phyloP scores from a whole-genome alignment of 1,284 basidiomycete genomes.

The Cutaneotrichosporon sp. region DNA sequence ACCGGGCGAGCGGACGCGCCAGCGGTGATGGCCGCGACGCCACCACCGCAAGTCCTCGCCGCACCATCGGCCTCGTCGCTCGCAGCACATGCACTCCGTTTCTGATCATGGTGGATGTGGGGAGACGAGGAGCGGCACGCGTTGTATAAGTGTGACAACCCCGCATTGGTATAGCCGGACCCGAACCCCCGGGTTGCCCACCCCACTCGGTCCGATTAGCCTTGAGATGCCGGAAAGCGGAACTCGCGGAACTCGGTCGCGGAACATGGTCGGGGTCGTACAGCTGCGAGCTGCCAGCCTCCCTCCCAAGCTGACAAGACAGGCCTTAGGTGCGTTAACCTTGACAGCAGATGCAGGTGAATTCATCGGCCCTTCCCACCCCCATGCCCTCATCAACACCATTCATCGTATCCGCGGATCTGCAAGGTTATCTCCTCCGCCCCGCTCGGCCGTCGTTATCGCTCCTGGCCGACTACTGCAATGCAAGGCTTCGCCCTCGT shows the following conservation, averaged over 20 bases:
- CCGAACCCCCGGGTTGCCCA: background rate
- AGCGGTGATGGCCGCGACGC: background rate
- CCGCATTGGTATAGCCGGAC: too few relatives aligned
- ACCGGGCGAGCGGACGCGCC: background rate
- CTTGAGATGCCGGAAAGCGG: background rate
- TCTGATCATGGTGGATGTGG: slow-evolving; percentile 1
- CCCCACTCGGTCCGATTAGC: background rate
- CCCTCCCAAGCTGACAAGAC: too few relatives aligned
- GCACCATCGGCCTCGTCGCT: background rate
- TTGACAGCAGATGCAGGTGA: too few relatives aligned
- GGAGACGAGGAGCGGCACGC: too few relatives aligned
- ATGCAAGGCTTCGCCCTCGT: too few relatives aligned
- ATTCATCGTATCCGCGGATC: too few relatives aligned
- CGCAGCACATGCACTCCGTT: background rate
- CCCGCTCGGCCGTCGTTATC: background rate
- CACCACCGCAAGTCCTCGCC: background rate
- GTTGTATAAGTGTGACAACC: too few relatives aligned
- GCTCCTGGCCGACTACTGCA: background rate
- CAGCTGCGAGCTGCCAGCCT: too few relatives aligned
- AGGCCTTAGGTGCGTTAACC: too few relatives aligned
- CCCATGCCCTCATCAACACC: too few relatives aligned
- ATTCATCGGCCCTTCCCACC: too few relatives aligned
- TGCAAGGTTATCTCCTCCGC: background rate
- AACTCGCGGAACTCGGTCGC: too few relatives aligned
- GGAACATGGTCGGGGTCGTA: background rate